Percentiles rank a stretch among this genome's conserved stretches.
phyloP scores from a whole-genome alignment of 1,284 basidiomycete species.

The Ceratobasidium papillatum region DNA sequence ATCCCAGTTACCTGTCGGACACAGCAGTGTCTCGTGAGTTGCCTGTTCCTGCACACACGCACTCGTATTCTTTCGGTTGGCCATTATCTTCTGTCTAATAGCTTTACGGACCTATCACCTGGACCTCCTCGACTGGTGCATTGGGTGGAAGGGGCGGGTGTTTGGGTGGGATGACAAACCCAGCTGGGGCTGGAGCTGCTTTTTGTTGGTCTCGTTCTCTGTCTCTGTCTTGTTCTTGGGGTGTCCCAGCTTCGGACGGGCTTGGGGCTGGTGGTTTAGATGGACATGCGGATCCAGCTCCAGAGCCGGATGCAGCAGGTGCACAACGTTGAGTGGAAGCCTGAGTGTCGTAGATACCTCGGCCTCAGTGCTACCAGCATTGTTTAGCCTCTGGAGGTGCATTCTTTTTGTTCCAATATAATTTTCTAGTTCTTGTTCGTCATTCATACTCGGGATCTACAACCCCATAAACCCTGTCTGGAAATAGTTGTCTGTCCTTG shows the following conservation, averaged over 20 bases:
- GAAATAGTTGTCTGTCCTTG: no score
- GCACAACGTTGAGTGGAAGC: neutral
- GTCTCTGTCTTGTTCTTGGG: conserved; percentile 7
- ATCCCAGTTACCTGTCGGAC: conserved; percentile 29
- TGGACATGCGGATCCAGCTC: neutral
- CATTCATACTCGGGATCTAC: no score
- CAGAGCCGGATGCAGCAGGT: neutral
- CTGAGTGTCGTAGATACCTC: no score
- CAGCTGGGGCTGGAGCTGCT: neutral
- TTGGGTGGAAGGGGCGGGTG: conserved; percentile 16
- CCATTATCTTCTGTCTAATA: no score
- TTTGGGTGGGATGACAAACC: conserved; percentile 16
- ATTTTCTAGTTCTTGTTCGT: no score
- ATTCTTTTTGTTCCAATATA: no score
- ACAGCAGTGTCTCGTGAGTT: conserved; percentile 6
- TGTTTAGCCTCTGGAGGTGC: no score
- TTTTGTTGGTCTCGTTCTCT: conserved; percentile 30
- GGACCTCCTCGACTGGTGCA: conserved; percentile 19
- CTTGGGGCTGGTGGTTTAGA: conserved; percentile 13
- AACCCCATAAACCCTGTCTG: no score
- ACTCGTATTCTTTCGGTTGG: no score
- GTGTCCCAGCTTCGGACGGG: conserved; percentile 19
- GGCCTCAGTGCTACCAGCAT: no score
- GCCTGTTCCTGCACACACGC: no score
- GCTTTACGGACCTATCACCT: no score